These are phyloP conservation scores for Neurospora sp. DNA, from an alignment of 495 filamentous ascomycete genomes.

Conservation along the genomic window DNA sequence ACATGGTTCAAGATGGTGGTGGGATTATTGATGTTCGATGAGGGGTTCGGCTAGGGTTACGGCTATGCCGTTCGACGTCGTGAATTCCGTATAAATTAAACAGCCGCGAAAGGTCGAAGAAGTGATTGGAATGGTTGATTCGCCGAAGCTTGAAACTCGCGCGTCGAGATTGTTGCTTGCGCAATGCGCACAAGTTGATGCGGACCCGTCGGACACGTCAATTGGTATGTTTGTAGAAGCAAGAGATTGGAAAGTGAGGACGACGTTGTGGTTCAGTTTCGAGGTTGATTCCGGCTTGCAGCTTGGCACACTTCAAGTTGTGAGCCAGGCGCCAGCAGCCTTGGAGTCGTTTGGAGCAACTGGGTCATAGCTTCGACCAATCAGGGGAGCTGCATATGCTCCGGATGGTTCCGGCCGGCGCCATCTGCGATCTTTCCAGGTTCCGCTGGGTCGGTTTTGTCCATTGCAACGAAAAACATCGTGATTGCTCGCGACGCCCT, in stretches of 20 bases:
- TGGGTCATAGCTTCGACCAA: conserved; percentile 30
- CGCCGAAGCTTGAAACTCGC: background rate
- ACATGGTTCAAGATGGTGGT: conserved; percentile 28
- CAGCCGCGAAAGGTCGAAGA: background rate
- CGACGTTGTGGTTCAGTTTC: background rate
- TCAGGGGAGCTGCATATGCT: conserved; percentile 9
- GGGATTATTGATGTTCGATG: background rate
- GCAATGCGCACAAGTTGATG: background rate
- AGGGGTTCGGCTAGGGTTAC: background rate
- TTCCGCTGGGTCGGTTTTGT: conserved; percentile 7
- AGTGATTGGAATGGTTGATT: background rate
- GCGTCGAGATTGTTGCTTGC: conserved; percentile 3
- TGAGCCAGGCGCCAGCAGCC: background rate
- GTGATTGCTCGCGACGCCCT: conserved; percentile 4
- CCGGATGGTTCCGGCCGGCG: conserved; percentile 18
- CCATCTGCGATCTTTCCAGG: conserved; percentile 16
- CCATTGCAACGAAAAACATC: conserved; percentile 14
- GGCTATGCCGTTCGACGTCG: background rate
- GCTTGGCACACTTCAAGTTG: background rate
- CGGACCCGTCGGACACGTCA: background rate
- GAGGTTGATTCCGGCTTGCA: background rate
- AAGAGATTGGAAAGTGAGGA: background rate
- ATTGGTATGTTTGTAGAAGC: background rate
- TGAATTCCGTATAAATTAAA: background rate
- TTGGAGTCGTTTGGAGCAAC: background rate